Evolutionary conservation across 2,329 filamentous ascomycete genomes (phyloP).

Genomic region (Harringtonia lauricola): DNA sequence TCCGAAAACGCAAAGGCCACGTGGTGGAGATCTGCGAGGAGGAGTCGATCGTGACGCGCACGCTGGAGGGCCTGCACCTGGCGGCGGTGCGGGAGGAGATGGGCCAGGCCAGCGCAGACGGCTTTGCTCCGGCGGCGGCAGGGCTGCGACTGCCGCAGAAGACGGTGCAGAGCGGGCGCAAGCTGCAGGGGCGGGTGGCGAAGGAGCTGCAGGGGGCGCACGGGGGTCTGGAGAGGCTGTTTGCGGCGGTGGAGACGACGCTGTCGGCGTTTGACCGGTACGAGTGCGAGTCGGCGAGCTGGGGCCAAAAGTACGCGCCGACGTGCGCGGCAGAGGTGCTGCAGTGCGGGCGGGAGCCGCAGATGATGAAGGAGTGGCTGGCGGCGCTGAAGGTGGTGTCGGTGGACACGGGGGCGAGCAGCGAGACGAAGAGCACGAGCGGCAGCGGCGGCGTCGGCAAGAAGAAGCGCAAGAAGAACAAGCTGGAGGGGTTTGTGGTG

Average conservation of each 20-base stretch:
- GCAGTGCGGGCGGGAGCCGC: slow-evolving; percentile 59
- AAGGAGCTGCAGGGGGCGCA: slow-evolving; percentile 29
- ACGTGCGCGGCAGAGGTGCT: slow-evolving; percentile 58
- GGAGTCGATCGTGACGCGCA: slow-evolving; percentile 31
- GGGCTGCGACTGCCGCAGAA: slow-evolving; percentile 43
- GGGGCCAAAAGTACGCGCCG: slow-evolving; percentile 82
- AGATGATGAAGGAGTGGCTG: slow-evolving; percentile 72
- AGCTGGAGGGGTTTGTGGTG: slow-evolving; percentile 71
- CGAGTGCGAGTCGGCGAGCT: slow-evolving; percentile 60
- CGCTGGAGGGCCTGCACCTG: slow-evolving; percentile 28
- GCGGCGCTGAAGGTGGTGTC: slow-evolving; percentile 62
- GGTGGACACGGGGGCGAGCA: slow-evolving; percentile 51
- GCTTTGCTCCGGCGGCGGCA: slow-evolving; percentile 31
- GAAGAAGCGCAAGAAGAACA: slow-evolving; percentile 61
- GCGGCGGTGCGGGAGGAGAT: slow-evolving; percentile 21
- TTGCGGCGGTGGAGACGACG: slow-evolving; percentile 43
- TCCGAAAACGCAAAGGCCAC: slow-evolving; percentile 40
- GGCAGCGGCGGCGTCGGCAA: slow-evolving; percentile 6
- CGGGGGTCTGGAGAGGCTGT: slow-evolving; percentile 27
- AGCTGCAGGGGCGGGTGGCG: slow-evolving; percentile 37
- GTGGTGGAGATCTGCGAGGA: slow-evolving; percentile 25
- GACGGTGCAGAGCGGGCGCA: slow-evolving; percentile 46
- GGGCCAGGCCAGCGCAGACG: slow-evolving; percentile 23
- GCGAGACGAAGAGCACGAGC: slow-evolving; percentile 17
- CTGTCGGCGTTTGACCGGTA: slow-evolving; percentile 74